Percentiles rank a stretch among this genome's conserved stretches.
Evolutionary conservation across 2,329 filamentous ascomycete species (phyloP).

Genomic region (Penicillium fuscoglaucum): DNA sequence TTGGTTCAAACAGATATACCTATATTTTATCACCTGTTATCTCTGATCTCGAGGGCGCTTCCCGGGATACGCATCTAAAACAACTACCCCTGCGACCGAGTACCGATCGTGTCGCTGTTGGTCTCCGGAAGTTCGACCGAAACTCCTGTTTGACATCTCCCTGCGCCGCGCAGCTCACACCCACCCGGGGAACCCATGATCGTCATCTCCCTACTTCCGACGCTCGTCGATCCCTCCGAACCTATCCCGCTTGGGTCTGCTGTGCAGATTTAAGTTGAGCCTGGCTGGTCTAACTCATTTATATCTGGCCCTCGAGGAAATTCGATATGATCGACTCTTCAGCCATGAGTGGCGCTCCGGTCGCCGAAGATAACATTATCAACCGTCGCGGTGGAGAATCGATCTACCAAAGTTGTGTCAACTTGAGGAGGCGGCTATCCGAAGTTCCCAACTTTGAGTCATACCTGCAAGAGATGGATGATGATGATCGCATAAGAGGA

Average conservation of each 20-base stretch:
- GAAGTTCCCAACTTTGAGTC: constrained; percentile 81
- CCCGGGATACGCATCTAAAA: not conserved
- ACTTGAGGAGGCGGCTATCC: constrained; percentile 75
- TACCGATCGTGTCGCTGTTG: not conserved
- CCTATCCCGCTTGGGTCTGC: constrained; percentile 27
- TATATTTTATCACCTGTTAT: constrained; percentile 10
- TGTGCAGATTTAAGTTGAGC: constrained; percentile 35
- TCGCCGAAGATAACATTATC: constrained; percentile 90
- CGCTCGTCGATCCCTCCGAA: constrained; percentile 26
- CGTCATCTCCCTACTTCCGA: constrained; percentile 27
- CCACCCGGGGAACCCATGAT: constrained; percentile 32
- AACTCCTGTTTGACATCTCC: not conserved
- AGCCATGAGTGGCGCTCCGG: constrained; percentile 37
- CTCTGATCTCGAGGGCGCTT: not conserved
- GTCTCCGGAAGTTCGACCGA: not conserved
- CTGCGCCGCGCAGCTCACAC: constrained; percentile 12
- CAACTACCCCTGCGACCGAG: constrained; percentile 3
- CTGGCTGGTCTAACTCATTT: constrained; percentile 26
- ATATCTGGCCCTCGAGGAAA: constrained; percentile 19
- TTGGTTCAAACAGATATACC: constrained; percentile 5
- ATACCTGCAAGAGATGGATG: constrained; percentile 70
- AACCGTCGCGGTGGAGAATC: constrained; percentile 95
- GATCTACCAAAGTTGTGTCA: constrained; percentile 92
- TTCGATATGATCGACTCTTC: constrained; percentile 39
- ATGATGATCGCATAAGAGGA: constrained; percentile 62